A percentile compares a stretch with the other conserved stretches of the same genome.
These are phyloP conservation scores for Clitopilus hobsonii DNA, from an alignment of 768 basidiomycete genomes.

Conservation along the genomic window DNA sequence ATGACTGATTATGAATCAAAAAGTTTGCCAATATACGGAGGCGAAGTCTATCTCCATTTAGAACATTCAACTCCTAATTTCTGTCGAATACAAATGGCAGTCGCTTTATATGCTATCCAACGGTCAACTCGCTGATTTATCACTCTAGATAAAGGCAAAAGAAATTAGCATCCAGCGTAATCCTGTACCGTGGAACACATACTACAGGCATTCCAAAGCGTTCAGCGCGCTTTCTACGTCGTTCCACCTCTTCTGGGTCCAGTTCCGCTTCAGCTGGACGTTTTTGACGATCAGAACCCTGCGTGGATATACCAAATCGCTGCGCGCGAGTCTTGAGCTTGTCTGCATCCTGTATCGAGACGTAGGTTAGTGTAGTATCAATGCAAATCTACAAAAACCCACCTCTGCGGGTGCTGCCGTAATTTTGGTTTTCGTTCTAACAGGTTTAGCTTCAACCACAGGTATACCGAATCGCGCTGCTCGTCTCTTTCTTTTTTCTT, in stretches of 20 bases:
- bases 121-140: too few species aligned
- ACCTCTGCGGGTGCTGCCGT: neutral
- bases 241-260: conserved; percentile 56
- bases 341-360: conserved; percentile 33
- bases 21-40: neutral
- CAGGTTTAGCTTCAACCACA: conserved; percentile 34
- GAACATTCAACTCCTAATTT: neutral
- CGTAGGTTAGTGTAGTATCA: too few species aligned
- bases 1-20: neutral
- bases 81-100: too few species aligned
- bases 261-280: conserved; percentile 33
- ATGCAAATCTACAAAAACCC: neutral
- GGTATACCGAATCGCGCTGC: conserved; percentile 73
- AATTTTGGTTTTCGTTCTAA: conserved; percentile 17
- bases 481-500: conserved; percentile 53
- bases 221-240: conserved; percentile 58
- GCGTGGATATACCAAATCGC: conserved; percentile 42
- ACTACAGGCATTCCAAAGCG: conserved; percentile 40
- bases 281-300: conserved; percentile 23
- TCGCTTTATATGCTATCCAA: neutral
- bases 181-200: too few species aligned
- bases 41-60: neutral
- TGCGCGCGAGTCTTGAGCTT: conserved; percentile 49
- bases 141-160: too few species aligned
- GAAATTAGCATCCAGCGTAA: too few species aligned